phyloP scores from a whole-genome alignment of 352 stramenopile genomes.

The Globisporangium paroecandrum region DNA sequence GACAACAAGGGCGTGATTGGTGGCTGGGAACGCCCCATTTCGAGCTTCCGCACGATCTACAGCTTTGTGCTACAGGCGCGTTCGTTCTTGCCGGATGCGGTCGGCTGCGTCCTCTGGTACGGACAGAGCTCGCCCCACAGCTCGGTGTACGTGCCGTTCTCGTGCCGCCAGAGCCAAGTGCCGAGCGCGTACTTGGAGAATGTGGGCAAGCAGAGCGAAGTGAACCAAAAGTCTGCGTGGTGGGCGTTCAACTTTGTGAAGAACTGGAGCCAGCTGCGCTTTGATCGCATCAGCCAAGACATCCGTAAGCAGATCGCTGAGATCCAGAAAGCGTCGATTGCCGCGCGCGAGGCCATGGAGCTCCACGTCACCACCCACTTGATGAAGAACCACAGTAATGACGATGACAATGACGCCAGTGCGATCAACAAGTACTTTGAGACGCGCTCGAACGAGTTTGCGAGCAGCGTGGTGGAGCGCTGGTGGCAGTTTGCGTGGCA shows the following conservation, averaged over 20 bases:
- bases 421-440: constrained; percentile 29
- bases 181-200: constrained; percentile 39
- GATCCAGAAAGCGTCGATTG: constrained; percentile 35
- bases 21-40: constrained; percentile 84
- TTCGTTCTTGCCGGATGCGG: constrained; percentile 22
- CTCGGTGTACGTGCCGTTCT: constrained; percentile 56
- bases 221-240: constrained; percentile 49
- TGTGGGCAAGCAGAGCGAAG: constrained; percentile 51
- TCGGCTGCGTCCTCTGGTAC: constrained; percentile 54
- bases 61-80: constrained; percentile 61
- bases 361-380: constrained; percentile 19
- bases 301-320: constrained; percentile 29
- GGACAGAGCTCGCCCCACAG: constrained; percentile 44
- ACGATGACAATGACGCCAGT: background rate
- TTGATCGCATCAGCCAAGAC: constrained; percentile 47
- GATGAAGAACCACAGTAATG: background rate
- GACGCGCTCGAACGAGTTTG: constrained; percentile 39
- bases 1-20: constrained; percentile 37
- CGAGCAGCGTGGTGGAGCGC: constrained; percentile 29
- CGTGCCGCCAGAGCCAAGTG: constrained; percentile 34
- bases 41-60: constrained; percentile 81
- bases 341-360: constrained; percentile 26
- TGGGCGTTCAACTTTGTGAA: constrained; percentile 77
- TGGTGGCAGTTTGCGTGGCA: constrained; percentile 61
- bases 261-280: constrained; percentile 69